Evolutionary conservation across 371 early-diverging fungal genomes (phyloP), one percentile per base, ranked within the genome.

Genomic region (Mortierella sp.): DNA sequence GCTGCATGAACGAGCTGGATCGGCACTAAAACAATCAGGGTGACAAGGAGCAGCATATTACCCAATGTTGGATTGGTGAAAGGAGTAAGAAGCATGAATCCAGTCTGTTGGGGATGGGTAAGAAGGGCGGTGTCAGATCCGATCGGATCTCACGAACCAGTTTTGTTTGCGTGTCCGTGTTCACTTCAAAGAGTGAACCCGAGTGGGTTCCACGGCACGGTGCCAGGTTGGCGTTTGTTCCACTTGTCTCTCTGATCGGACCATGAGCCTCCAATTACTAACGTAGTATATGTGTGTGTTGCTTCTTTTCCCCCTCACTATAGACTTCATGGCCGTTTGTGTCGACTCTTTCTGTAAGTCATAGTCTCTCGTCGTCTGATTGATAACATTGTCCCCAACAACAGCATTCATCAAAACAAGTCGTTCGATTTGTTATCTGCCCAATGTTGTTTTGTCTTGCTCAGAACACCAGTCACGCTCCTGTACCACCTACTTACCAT

Each of bases 401-500:
- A 31, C 28, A 14, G 13, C 26, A 28, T 38, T 38, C 42, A 38
- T 38, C 42, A 26, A 58, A 6, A 3, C 1, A 16, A 13, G 19
- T 60, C 60, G 60, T 48, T 19, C 34, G 45, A 50, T 58, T 50
- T 75, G 26, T 24, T 38, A 60, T 68, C 38, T 6, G 11, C 21
- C 26, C 26, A 45, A 21, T 60, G 26, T 48, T 88, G 42, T 38
- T 38, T 38, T 38, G 58, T 13, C 21, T 11, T 72, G 16, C n/a
- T 52, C 80, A 84, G 50, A 92, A 93, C 42, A 7, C n/a, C 19
- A 48, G 7, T 52, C 65, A 44, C 16, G 21, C 21, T 28, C 42
- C 85, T 34, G n/a, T n/a, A n/a, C n/a, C n/a, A n/a, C 85, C 91
- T n/a, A 88, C 14, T 72, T 11, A 57, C 28, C 58, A 57, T 57